Base-by-base conservation (phyloP, 768 basidiomycete species). In the Phylloporus rhodoxanthus region DNA sequence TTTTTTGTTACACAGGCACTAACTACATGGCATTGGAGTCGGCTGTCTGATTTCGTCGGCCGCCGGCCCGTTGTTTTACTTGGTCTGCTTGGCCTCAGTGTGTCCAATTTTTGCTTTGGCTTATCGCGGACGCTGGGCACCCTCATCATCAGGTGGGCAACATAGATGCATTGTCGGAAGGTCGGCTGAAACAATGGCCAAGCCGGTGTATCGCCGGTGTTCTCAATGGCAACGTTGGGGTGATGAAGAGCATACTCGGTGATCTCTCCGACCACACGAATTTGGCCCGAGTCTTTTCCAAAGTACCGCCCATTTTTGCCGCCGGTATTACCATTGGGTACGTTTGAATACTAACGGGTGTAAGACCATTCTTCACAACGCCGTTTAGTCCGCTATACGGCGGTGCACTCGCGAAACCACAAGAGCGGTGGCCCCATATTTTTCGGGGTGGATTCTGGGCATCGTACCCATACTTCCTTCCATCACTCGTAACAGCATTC, bases 231-330 rank as follows among this genome's bases (percentile, higher is more conserved):
- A 73, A 74, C 29, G 5, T 64, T 4, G 69, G 79, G 5, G 84
- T 86, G 26, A 81, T 86, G 75, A 88, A 87, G 58, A 83, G 79
- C 49, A 76, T 80, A 47, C 75, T 87, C 65, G 84, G 75, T 0
- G 84, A 85, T 51, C 63, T 85, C 26, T 81, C 80, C 74, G 29
- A 70, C 34, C 54, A 51, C 23, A 62, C 56, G 32, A 68, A 61
- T 47, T 65, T 65, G 61, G 70, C 74, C 5, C 65, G 63, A n/a
- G 72, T 57, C 7, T 69, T 71, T 51, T 55, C 66, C 4, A 36
- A 65, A n/a, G 17, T 37, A 11, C 49, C 52, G 19, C 25, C 39
- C 15, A n/a, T 29, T 3, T 51, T 53, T 32, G 45, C 39, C 14
- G 11, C 45, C 2, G 52, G 52, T 15, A 10, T 29, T 32, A 42